A percentile compares a stretch with the other conserved stretches of the same genome.
Evolutionary conservation across 176 grass and related monocot genomes (phyloP).

Genomic region (Juncus inflexus): DNA sequence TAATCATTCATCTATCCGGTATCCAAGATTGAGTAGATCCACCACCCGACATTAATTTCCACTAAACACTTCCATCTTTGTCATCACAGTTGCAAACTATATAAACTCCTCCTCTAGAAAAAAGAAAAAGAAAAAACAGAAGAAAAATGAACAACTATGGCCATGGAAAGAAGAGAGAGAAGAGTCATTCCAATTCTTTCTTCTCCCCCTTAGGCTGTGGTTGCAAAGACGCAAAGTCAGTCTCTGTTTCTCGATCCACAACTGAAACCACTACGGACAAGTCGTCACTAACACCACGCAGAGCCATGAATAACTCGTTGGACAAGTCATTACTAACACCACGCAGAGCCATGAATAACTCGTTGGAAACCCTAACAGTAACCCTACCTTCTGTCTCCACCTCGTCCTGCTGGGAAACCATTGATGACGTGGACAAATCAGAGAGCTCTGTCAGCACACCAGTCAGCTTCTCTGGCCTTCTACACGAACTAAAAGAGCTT

Average conservation of each 20-base stretch:
- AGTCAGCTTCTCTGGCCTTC: conserved; percentile 52
- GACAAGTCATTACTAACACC: conserved; percentile 29
- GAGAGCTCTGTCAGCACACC: conserved; percentile 22
- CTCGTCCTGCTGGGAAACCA: conserved; percentile 39
- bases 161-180: conserved; percentile 19
- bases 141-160: conserved; percentile 1
- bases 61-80: conserved; percentile 1
- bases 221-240: conserved; percentile 57
- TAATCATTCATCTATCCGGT: no score
- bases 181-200: conserved; percentile 11
- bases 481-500: conserved; percentile 58
- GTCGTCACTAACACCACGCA: conserved; percentile 26
- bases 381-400: conserved; percentile 52
- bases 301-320: conserved; percentile 19
- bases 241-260: conserved; percentile 28
- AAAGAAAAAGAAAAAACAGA: conserved; percentile 1
- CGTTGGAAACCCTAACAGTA: conserved; percentile 36
- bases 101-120: background rate
- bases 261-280: conserved; percentile 32
- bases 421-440: conserved; percentile 32
- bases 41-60: conserved; percentile 17
- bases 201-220: conserved; percentile 43
- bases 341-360: conserved; percentile 21
- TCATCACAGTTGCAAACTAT: no score
- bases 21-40: conserved; percentile 1